phyloP scores from a whole-genome alignment of 257 asterid genomes.

The Solanum arcanum region DNA sequence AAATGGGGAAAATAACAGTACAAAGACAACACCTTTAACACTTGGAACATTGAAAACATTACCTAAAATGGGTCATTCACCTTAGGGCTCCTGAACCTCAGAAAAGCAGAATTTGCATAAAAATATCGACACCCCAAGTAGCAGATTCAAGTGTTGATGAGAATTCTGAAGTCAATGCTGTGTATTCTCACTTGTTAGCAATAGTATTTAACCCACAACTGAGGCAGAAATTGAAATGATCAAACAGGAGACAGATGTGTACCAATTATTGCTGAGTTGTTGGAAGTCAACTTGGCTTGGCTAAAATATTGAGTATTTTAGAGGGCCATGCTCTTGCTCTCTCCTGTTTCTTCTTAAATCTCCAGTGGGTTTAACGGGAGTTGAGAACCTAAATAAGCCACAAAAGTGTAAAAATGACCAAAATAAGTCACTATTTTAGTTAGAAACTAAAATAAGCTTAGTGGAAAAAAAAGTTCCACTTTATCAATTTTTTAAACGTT shows the following conservation, averaged over 20 bases:
- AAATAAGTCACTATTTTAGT: no score
- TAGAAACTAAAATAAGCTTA: no score
- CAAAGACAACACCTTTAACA: neutral
- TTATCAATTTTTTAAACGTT: no score
- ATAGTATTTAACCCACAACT: neutral
- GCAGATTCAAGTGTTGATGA: constrained; percentile 2
- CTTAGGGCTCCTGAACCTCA: neutral
- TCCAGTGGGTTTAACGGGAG: neutral
- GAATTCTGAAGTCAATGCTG: neutral
- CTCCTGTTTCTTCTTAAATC: neutral
- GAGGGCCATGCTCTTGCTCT: neutral
- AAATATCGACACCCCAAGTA: constrained; percentile 1
- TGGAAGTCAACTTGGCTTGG: neutral
- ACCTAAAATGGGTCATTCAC: neutral
- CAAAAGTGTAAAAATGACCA: no score
- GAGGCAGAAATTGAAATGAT: neutral
- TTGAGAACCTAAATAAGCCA: no score
- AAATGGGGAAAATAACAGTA: neutral
- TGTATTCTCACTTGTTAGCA: neutral
- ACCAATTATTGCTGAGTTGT: neutral
- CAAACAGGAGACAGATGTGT: neutral
- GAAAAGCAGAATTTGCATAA: neutral
- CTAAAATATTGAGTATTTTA: neutral
- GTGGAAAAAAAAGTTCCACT: no score
- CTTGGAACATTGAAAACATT: neutral